A percentile compares a stretch with the other conserved stretches of the same genome.
Evolutionary conservation across 768 basidiomycete species (phyloP).

Genomic region (Collybia sordida): DNA sequence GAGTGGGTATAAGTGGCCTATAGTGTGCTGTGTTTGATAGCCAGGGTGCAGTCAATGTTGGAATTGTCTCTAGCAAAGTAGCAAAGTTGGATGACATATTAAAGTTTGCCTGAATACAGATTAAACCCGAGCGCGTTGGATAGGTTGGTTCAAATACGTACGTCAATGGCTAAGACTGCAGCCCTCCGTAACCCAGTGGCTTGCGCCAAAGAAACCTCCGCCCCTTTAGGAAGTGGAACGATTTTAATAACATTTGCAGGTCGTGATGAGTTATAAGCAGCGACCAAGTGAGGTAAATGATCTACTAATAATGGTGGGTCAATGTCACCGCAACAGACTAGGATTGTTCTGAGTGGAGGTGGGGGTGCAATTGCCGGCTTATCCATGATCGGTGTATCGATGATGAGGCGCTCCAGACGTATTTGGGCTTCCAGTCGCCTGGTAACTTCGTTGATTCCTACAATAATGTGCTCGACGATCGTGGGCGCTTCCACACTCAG

Average conservation of each 20-base stretch:
- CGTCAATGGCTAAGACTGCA: slow-evolving; percentile 67
- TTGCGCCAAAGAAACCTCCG: slow-evolving; percentile 60
- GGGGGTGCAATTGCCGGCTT: slow-evolving; percentile 10
- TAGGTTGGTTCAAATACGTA: slow-evolving; percentile 30
- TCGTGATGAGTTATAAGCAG: slow-evolving; percentile 63
- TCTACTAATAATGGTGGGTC: slow-evolving; percentile 70
- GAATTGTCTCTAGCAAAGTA: slow-evolving; percentile 46
- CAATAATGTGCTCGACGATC: slow-evolving; percentile 46
- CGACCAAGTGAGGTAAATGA: slow-evolving; percentile 77
- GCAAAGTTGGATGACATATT: slow-evolving; percentile 28
- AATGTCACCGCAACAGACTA: slow-evolving; percentile 75
- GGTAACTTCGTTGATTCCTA: slow-evolving; percentile 85
- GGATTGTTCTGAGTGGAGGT: slow-evolving; percentile 41
- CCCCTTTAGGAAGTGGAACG: slow-evolving; percentile 63
- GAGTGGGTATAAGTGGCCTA: slow-evolving; percentile 57
- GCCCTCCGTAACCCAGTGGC: slow-evolving; percentile 66
- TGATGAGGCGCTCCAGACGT: slow-evolving; percentile 24
- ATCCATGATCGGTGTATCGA: slow-evolving; percentile 19
- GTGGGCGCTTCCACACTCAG: slow-evolving; percentile 24
- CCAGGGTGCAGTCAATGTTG: slow-evolving; percentile 68
- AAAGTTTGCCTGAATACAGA: too few relatives aligned
- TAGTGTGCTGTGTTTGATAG: slow-evolving; percentile 28
- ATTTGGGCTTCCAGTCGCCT: slow-evolving; percentile 65
- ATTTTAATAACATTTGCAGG: slow-evolving; percentile 45
- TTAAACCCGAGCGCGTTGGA: too few relatives aligned